A percentile compares a stretch with the other conserved stretches of the same genome.
phyloP scores from a whole-genome alignment of 1,284 basidiomycete genomes.

The Ganoderma lingzhi region DNA sequence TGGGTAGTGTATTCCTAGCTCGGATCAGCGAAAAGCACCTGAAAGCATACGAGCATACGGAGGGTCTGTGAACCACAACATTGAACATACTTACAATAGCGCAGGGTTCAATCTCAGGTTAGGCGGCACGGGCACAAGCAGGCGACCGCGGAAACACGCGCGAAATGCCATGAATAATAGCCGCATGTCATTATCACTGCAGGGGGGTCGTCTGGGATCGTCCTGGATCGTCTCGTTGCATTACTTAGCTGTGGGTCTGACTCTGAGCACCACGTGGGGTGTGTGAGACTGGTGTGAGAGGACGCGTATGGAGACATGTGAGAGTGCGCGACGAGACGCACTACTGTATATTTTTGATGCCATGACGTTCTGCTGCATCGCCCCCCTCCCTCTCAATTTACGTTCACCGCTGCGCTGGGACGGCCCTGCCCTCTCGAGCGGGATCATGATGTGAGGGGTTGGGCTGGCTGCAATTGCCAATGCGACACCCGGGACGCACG shows the following conservation, averaged over 20 bases:
- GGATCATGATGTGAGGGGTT: background rate
- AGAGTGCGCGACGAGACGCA: background rate
- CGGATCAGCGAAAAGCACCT: background rate
- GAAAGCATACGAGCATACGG: background rate
- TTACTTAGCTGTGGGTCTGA: background rate
- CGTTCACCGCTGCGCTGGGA: conserved; percentile 11
- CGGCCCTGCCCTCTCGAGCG: conserved; percentile 7
- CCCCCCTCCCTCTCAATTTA: conserved; percentile 10
- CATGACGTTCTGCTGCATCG: conserved; percentile 15
- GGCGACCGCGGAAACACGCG: conserved; percentile 1
- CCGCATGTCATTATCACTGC: background rate
- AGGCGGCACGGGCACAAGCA: background rate
- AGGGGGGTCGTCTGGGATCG: background rate
- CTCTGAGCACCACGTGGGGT: background rate
- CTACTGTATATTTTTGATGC: background rate
- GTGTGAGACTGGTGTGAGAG: background rate
- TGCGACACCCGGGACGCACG: background rate
- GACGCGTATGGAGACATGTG: background rate
- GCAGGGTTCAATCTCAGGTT: background rate
- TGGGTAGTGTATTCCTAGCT: background rate
- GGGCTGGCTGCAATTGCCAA: conserved; percentile 1
- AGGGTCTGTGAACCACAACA: too few species aligned
- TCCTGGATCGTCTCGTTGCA: background rate
- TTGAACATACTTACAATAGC: background rate
- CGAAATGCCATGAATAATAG: background rate